Percentiles rank a stretch among this genome's conserved stretches.
Evolutionary conservation across 2,329 filamentous ascomycete genomes (phyloP).

Genomic region (Penicillium sp.): DNA sequence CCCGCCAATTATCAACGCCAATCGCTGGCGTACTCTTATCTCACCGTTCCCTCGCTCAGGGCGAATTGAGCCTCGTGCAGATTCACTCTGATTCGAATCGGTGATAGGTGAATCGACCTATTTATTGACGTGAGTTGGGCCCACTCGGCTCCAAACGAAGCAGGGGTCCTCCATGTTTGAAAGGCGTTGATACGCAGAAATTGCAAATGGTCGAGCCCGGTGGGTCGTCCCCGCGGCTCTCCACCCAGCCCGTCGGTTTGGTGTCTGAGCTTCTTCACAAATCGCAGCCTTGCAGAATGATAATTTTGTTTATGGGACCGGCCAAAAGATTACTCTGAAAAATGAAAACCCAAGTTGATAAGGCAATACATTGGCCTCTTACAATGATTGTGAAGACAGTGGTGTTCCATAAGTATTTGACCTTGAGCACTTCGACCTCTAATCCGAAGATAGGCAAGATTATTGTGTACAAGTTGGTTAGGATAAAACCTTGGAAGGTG

Average conservation of each 20-base stretch:
- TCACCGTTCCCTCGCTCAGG: slow-evolving; percentile 38
- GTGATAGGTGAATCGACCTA: slow-evolving; percentile 43
- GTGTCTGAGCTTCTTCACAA: slow-evolving; percentile 31
- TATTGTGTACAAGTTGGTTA: no score
- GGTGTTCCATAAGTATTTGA: no score
- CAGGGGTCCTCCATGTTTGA: slow-evolving; percentile 33
- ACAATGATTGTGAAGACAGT: no score
- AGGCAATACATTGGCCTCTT: no score
- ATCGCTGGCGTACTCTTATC: slow-evolving; percentile 43
- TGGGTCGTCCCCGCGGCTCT: slow-evolving; percentile 43
- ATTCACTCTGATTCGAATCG: slow-evolving; percentile 42
- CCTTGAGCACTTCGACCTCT: no score
- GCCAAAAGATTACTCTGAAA: slow-evolving; percentile 12
- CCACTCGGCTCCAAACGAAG: slow-evolving; percentile 24
- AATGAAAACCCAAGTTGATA: no score
- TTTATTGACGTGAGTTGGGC: slow-evolving; percentile 24
- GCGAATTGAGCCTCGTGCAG: slow-evolving; percentile 32
- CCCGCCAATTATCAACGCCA: slow-evolving; percentile 43
- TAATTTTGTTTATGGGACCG: no score
- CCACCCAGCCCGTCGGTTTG: slow-evolving; percentile 29
- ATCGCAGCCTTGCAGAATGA: not conserved
- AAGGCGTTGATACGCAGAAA: slow-evolving; percentile 30
- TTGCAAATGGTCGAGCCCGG: slow-evolving; percentile 33
- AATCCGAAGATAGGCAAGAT: no score
- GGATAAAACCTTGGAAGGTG: no score